These are phyloP conservation scores for Sarcodon sp. DNA, from an alignment of 768 basidiomycete species.

Conservation along the genomic window DNA sequence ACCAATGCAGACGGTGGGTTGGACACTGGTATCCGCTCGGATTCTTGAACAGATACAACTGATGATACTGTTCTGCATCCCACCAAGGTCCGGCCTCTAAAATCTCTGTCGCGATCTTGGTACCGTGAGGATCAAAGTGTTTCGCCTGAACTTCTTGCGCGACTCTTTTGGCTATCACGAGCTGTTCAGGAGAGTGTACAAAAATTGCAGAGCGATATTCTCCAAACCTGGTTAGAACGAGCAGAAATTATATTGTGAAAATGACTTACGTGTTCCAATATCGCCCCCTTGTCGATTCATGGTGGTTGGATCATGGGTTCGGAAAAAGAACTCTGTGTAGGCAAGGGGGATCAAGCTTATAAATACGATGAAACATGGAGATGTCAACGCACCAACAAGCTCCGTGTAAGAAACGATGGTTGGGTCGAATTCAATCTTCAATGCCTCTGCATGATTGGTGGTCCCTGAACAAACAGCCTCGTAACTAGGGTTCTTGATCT, in stretches of 20 bases:
- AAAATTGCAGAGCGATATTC: slow-evolving; percentile 96
- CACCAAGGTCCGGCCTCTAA: slow-evolving; percentile 64
- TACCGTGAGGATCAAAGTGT: slow-evolving; percentile 55
- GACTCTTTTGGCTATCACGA: slow-evolving; percentile 56
- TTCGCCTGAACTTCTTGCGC: slow-evolving; percentile 76
- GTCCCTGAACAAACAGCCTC: slow-evolving; percentile 62
- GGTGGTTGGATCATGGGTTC: slow-evolving; percentile 89
- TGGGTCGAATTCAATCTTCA: slow-evolving; percentile 81
- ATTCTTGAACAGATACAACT: slow-evolving; percentile 73
- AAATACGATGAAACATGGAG: neutral
- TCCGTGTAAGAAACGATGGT: slow-evolving; percentile 66
- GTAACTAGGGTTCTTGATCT: slow-evolving; percentile 50
- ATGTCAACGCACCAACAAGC: slow-evolving; percentile 59
- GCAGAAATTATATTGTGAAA: neutral
- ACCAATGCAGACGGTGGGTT: slow-evolving; percentile 81
- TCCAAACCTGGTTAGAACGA: slow-evolving; percentile 13
- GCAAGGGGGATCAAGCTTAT: neutral
- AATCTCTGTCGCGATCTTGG: slow-evolving; percentile 71
- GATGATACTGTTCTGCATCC: slow-evolving; percentile 75
- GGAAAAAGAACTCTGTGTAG: slow-evolving; percentile 75
- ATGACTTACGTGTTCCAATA: slow-evolving; percentile 56
- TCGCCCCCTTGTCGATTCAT: slow-evolving; percentile 70
- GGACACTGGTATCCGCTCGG: slow-evolving; percentile 88
- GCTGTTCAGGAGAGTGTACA: slow-evolving; percentile 62
- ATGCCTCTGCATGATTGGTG: slow-evolving; percentile 84